Evolutionary conservation across 805 yeast genomes (phyloP), one percentile per base, ranked within the genome.

Genomic region (Starmerella apicola): DNA sequence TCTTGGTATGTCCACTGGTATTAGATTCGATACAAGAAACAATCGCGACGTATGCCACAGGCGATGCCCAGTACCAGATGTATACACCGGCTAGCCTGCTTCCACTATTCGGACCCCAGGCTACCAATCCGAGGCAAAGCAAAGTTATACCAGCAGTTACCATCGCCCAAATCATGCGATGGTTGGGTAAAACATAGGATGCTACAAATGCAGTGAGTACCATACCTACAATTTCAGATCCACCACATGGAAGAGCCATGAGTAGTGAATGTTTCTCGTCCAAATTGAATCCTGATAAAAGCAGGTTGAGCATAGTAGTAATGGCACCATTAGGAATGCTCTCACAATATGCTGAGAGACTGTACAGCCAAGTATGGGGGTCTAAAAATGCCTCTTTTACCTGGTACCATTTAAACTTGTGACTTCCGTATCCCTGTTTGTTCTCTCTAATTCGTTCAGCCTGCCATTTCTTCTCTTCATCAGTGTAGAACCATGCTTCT

Each of bases 361-460:
- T 62, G 43, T 64, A 57, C 18, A 71, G 46, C 70, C 72, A 73
- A 8, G 71, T 63, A 50, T 69, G 68, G 35, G 59, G 42, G 49
- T 77, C 82, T 9, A 50, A 49, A 23, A 72, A 39, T 8, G 72
- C 70, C 51, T 75, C 79, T 17, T 53, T 56, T 31, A 72, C 59
- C 54, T 78, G 82, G 38, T 64, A 55, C 63, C 59, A 60, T 51
- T 74, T 74, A 65, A 75, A 71, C 32, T 62, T 58, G 48, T 60
- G 68, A 46, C 67, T 71, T 41, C 78, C 77, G 53, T 70, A 69
- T 34, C 81, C 82, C 47, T 68, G 76, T 49, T 67, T 71, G 57
- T 70, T 73, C 16, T 47, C 50, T 49, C 76, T 68, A 45, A 71
- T 72, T 49, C 76, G 66, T 54, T 66, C 71, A 28, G 72, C 71